phyloP scores from a whole-genome alignment of 768 basidiomycete species.

The Suillus bovinus region DNA sequence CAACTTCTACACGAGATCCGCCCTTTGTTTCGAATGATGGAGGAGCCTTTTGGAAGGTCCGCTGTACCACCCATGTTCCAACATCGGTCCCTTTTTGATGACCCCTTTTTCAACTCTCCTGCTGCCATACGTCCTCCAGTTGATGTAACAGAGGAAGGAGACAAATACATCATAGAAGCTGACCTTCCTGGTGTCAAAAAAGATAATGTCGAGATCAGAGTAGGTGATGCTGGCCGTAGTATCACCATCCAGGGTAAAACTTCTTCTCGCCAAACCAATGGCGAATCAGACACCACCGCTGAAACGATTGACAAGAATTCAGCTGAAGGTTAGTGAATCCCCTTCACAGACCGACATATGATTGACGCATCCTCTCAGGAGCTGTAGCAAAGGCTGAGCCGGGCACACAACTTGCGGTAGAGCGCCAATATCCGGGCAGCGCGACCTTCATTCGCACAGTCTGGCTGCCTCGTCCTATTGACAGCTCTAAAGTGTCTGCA shows the following conservation, averaged over 20 bases:
- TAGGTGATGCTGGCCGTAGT: conserved; percentile 70
- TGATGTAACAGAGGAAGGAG: conserved; percentile 66
- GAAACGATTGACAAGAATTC: conserved; percentile 20
- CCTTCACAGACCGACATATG: conserved; percentile 3
- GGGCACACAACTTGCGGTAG: conserved; percentile 49
- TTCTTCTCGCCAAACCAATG: conserved; percentile 25
- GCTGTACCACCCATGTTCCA: conserved; percentile 26
- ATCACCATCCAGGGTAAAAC: conserved; percentile 73
- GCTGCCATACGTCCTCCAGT: conserved; percentile 51
- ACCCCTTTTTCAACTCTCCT: conserved; percentile 46
- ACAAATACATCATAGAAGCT: conserved; percentile 69
- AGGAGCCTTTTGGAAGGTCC: conserved; percentile 55
- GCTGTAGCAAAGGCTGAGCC: conserved; percentile 20
- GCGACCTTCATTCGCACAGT: conserved; percentile 67
- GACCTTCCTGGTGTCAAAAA: conserved; percentile 80
- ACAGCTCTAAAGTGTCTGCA: conserved; percentile 57
- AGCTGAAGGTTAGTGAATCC: conserved; percentile 29
- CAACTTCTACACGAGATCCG: conserved; percentile 68
- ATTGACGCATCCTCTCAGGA: conserved; percentile 4
- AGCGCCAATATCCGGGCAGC: conserved; percentile 59
- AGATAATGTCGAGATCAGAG: conserved; percentile 69
- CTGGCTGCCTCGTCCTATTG: conserved; percentile 66
- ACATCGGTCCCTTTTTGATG: conserved; percentile 44
- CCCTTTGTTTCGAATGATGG: conserved; percentile 74
- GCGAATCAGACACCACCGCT: conserved; percentile 17